Evolutionary conservation across 2,329 filamentous ascomycete species (phyloP), one percentile per base, ranked within the genome.

Genomic region (Blastomyces emzantsi): DNA sequence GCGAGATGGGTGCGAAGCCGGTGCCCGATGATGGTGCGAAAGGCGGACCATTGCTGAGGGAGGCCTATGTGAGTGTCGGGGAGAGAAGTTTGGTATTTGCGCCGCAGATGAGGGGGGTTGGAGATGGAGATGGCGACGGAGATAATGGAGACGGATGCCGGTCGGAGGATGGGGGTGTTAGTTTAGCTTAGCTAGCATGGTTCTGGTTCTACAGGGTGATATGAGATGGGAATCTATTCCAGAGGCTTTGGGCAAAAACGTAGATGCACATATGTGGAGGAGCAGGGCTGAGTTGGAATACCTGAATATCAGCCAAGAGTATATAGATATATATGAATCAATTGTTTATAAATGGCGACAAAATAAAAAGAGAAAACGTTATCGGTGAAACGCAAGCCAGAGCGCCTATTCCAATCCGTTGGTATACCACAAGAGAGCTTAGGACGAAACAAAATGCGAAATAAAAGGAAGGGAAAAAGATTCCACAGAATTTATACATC

Each of bases 1-100:
- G 91, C 73, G 86, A 85, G 72, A 96, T 97, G 92, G 91, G 92
- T 0, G 91, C 91, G 11, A 89, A 87, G 79, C 86, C 83, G 69
- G 77, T 85, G 36, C 77, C 82, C 45, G 76, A 76, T 0, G 71
- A 70, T 25, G 69, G 71, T 25, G 58, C 65, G n/a, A 64, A 66
- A 17, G 70, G 72, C 25, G 79, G 81, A 1, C 83, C 77, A 17
- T 73, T 81, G 1, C 69, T 84, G 45, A 79, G 78, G 22, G 79
- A 85, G 72, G 74, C 77, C 69, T 86, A 87, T 70, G 77, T 73
- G 30, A 77, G 81, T 64, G 77, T 86, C 62, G 78, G 70, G 8
- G 71, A 77, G 68, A 71, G 71, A 57, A 69, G 62, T 11, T 64
- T 78, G 58, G 60, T 65, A 60, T 71, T 70, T 45, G 28, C 15